Evolutionary conservation across 495 filamentous ascomycete genomes (phyloP), one percentile per base, ranked within the genome.

Genomic region (Tetracladium marchalianum): DNA sequence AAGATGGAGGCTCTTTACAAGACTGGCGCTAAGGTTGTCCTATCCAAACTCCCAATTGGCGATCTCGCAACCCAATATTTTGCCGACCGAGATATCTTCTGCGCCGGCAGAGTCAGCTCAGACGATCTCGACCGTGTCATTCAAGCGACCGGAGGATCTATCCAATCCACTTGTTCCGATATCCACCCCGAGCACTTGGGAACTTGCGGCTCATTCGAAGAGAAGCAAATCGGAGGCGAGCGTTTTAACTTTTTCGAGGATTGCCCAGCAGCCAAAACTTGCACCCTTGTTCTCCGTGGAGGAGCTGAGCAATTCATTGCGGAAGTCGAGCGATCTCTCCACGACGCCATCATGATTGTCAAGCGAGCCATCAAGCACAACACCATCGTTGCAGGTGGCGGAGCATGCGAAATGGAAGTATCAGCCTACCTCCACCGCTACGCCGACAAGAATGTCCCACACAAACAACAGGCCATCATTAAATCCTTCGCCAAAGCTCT

Each of bases 271-370:
- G 92, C 92, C 49, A 94, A 94, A 73, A 98, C 92, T 5, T 98
- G 92, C 73, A 98, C 92, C 5, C 76, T 98, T 5, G 81, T 97
- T 16, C 81, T 98, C 49, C 84, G 92, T 61, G 92, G 92, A 56
- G 92, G 92, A 42, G 92, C 92, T 22, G 92, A 97, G 72, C 92
- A 98, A 63, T 97, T 98, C 72, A 97, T 98, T 57, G 92, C 92
- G 35, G 92, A 98, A 64, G 90, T 96, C 0, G 92, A 98, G 72
- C 82, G 92, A 35, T 93, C 86, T 62, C 74, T 98, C 47, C 92
- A 98, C 67, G 92, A 98, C 61, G 92, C 90, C 35, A 95, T 98
- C 69, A 98, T 98, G 92, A 92, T 98, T 53, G 92, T 98, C 52
- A 96, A 95, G 75, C 88, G 93, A 39, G 86, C 90, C 22, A 85